Conservation (phyloP, 129 eudicot species). For the Scalesia atractyloides region DNA sequence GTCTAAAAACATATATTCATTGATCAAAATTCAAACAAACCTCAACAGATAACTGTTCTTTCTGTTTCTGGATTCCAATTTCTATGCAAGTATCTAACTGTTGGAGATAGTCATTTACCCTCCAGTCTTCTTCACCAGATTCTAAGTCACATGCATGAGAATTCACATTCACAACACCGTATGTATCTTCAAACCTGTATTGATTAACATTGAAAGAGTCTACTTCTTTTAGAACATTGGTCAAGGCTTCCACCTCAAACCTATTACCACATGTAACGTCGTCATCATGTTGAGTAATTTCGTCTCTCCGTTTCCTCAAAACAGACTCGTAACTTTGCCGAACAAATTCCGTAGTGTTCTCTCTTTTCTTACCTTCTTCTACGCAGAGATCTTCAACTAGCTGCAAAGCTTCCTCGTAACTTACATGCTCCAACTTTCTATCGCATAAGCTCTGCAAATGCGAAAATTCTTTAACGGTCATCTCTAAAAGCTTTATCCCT, state of each 20-base stretch:
- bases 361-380: constrained; percentile 85
- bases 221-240: constrained; percentile 78
- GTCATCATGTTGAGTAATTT: constrained; percentile 54
- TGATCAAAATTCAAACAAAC: constrained; percentile 44
- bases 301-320: constrained; percentile 70
- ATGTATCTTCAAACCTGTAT: constrained; percentile 67
- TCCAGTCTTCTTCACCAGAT: constrained; percentile 85
- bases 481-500: constrained; percentile 57
- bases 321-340: constrained; percentile 67
- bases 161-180: constrained; percentile 36
- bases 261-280: constrained; percentile 51
- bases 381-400: constrained; percentile 70
- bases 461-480: constrained; percentile 65
- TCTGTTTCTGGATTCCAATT: constrained; percentile 83
- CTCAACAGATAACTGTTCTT: constrained; percentile 72
- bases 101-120: constrained; percentile 60
- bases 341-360: constrained; percentile 49
- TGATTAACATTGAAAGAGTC: constrained; percentile 61
- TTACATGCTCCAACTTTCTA: constrained; percentile 71
- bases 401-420: constrained; percentile 77
- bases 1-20: constrained; percentile 11
- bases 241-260: constrained; percentile 75
- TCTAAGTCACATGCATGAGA: constrained; percentile 67
- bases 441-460: constrained; percentile 73
- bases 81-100: constrained; percentile 74